phyloP scores from a whole-genome alignment of 2,329 filamentous ascomycete species.

The Arthrobotrys megalospora region DNA sequence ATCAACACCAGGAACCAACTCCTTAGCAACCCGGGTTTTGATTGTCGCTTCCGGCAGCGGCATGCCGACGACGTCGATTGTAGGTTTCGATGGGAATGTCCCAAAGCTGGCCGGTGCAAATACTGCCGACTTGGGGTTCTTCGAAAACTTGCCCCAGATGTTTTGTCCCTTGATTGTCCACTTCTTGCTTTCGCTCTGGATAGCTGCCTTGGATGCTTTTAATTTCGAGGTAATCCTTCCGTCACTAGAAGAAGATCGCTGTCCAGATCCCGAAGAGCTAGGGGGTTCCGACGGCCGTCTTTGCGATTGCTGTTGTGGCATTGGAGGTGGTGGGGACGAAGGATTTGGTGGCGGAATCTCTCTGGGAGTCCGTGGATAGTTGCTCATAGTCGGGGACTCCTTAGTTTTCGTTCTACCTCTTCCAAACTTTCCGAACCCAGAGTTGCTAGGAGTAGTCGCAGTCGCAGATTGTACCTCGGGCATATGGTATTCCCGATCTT shows the following conservation, averaged over 20 bases:
- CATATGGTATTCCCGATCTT: constrained; percentile 34
- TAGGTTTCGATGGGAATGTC: constrained; percentile 48
- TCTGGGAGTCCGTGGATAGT: constrained; percentile 35
- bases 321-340: constrained; percentile 45
- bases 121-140: constrained; percentile 58
- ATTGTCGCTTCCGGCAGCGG: constrained; percentile 63
- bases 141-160: constrained; percentile 60
- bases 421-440: constrained; percentile 53
- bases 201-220: constrained; percentile 54
- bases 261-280: constrained; percentile 39
- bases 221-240: constrained; percentile 55
- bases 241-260: constrained; percentile 53
- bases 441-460: constrained; percentile 35
- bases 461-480: constrained; percentile 52
- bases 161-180: constrained; percentile 51
- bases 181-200: constrained; percentile 45
- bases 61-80: constrained; percentile 64
- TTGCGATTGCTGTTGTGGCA: constrained; percentile 24
- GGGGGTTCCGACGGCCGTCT: constrained; percentile 49
- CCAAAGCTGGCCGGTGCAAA: constrained; percentile 49
- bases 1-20: constrained; percentile 63
- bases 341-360: constrained; percentile 25
- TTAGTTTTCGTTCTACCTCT: constrained; percentile 53
- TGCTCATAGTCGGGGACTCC: constrained; percentile 40
- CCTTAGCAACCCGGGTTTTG: constrained; percentile 63